Evolutionary conservation across 805 yeast genomes (phyloP), one percentile per base, ranked within the genome.

Genomic region (Komagataella pseudopastoris): DNA sequence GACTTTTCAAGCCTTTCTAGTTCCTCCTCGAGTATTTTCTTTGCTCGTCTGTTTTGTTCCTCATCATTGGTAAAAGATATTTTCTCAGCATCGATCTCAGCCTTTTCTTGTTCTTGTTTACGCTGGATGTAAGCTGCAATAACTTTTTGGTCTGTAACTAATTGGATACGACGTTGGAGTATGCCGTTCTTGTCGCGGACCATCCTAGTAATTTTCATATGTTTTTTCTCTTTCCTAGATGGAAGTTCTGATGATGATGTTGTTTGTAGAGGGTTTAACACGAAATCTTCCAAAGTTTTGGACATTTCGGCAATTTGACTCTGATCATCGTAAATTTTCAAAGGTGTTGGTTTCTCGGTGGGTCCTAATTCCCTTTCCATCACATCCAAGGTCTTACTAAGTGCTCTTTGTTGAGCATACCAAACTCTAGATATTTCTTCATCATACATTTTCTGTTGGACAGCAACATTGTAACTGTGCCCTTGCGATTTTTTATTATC

Each of bases 371-470:
- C 52, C 8, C 5, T 18, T 10, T 30, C 39, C 39, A 30, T 30
- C 39, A 30, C 53, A n/a, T 46, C 48, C 24, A 63, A 54, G 8
- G 50, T 52, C 14, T 71, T 67, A 17, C 76, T 68, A 50, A 90
- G 69, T 8, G 82, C 74, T 53, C 76, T 72, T 49, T 81, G 78
- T 63, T 91, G 98, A 6, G 83, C 79, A 59, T 85, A 83, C 99
- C 99, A 93, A 23, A 90, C 89, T 51, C 88, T 76, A 44, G 78
- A 74, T 53, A 93, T 85, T 63, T 93, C 98, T 54, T 85, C 90
- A 55, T 91, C 96, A 60, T 93, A 93, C 1, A 93, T 80, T 61
- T 83, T 85, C 61, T 91, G 98, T 65, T 91, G 98, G 55, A 79
- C 66, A 0, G 91, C 88, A 47, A 85, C 90, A 58, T 83, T 85